phyloP scores from a whole-genome alignment of 805 yeast genomes.

The Lipomyces yamadae region DNA sequence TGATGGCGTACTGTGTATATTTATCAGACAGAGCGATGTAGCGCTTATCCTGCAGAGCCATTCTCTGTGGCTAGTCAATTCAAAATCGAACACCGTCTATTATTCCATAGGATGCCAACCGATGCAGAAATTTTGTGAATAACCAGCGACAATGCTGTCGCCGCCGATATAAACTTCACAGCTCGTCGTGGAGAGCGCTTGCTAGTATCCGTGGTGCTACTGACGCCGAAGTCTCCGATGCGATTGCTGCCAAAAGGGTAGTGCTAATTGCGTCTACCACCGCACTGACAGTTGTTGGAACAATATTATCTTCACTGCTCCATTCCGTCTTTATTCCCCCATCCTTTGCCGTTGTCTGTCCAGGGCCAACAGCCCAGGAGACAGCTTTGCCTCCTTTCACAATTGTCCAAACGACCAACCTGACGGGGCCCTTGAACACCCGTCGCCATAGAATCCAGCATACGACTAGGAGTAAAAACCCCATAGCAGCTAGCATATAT shows the following conservation, averaged over 20 bases:
- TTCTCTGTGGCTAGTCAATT: not conserved
- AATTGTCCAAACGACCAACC: conserved; percentile 27
- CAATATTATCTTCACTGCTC: not conserved
- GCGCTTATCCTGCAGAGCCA: no score
- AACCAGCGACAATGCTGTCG: not conserved
- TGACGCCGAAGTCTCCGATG: not conserved
- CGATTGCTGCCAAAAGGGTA: not conserved
- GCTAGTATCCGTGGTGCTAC: not conserved
- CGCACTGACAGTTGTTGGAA: not conserved
- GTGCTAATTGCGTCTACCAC: not conserved
- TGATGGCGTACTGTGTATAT: no score
- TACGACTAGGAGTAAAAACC: conserved; percentile 47
- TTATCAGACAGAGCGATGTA: no score
- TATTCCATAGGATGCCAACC: not conserved
- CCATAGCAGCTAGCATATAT: conserved; percentile 47
- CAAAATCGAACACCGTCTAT: not conserved
- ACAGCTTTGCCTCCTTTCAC: conserved; percentile 23
- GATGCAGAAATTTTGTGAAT: not conserved
- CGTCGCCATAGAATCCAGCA: conserved; percentile 49
- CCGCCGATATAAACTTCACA: not conserved
- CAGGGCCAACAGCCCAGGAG: conserved; percentile 19
- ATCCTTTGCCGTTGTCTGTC: not conserved
- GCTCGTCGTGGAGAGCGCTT: not conserved
- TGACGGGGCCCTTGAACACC: conserved; percentile 46
- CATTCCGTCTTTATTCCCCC: not conserved